A percentile compares a stretch with the other conserved stretches of the same genome.
phyloP scores from a whole-genome alignment of 257 asterid species.

The Solanum paucissectum region DNA sequence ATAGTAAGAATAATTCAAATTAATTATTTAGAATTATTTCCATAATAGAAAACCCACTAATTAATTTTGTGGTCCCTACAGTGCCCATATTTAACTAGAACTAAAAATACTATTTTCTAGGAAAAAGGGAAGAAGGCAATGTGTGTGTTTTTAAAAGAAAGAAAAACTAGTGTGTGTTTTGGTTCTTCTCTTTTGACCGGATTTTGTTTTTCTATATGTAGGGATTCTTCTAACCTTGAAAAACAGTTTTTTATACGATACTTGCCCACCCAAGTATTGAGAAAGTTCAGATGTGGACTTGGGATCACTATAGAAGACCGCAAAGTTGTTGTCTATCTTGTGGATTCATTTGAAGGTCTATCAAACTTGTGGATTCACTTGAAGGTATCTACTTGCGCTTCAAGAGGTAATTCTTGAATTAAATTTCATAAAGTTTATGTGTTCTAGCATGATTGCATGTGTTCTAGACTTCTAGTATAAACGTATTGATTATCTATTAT shows the following conservation, averaged over 20 bases:
- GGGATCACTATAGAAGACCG: too few relatives aligned
- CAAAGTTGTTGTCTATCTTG: background rate
- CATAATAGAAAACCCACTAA: background rate
- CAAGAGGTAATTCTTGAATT: background rate
- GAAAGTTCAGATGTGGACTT: too few relatives aligned
- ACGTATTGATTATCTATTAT: too few relatives aligned
- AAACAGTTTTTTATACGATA: too few relatives aligned
- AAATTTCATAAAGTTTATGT: too few relatives aligned
- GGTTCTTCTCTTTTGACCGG: too few relatives aligned
- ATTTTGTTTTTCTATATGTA: too few relatives aligned
- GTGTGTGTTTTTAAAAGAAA: too few relatives aligned
- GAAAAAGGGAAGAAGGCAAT: background rate
- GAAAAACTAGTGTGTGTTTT: too few relatives aligned
- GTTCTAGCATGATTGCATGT: background rate
- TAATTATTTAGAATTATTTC: background rate
- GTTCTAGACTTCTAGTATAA: background rate
- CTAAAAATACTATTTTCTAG: background rate
- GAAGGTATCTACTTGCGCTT: background rate
- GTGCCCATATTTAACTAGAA: too few relatives aligned
- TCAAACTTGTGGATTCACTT: background rate
- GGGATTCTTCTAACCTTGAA: too few relatives aligned
- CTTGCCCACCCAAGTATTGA: too few relatives aligned
- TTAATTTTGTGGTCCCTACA: background rate
- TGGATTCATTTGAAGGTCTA: background rate
- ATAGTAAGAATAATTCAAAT: background rate